A percentile compares a stretch with the other conserved stretches of the same genome.
Evolutionary conservation across 768 basidiomycete species (phyloP).

Genomic region (Podaxis sp.): DNA sequence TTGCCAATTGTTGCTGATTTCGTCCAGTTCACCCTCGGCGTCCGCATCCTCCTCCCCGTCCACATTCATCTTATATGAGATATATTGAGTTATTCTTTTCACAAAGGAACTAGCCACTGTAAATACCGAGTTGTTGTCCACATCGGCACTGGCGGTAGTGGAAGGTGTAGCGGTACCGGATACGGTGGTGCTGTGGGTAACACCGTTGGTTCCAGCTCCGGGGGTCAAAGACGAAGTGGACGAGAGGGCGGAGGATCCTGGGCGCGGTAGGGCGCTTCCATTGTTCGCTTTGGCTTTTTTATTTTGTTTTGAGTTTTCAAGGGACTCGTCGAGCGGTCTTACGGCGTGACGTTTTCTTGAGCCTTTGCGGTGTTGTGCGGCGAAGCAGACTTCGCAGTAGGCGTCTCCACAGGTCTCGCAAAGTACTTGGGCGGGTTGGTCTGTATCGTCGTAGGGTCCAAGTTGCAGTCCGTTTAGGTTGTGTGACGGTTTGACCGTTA

Average conservation of each 20-base stretch:
- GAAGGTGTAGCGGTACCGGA: conserved; percentile 10
- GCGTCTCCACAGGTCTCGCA: conserved; percentile 73
- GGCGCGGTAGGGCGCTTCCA: conserved; percentile 11
- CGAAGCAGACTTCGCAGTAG: conserved; percentile 86
- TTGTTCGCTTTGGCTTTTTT: conserved; percentile 31
- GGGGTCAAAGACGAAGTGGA: neutral
- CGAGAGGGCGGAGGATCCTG: neutral
- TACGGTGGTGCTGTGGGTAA: neutral
- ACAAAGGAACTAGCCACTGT: conserved; percentile 21
- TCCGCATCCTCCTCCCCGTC: conserved; percentile 30
- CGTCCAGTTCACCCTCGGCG: conserved; percentile 27
- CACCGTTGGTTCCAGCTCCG: neutral
- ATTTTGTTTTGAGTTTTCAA: conserved; percentile 18
- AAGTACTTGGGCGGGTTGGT: conserved; percentile 77
- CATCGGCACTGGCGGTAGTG: conserved; percentile 6
- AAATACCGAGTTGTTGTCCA: conserved; percentile 31
- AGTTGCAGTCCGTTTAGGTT: neutral
- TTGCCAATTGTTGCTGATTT: conserved; percentile 46
- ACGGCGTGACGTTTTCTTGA: conserved; percentile 63
- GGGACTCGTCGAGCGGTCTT: conserved; percentile 40
- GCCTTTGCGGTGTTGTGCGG: conserved; percentile 83
- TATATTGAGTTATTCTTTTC: conserved; percentile 17
- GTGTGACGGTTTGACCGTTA: neutral
- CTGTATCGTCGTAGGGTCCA: conserved; percentile 34
- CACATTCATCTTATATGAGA: conserved; percentile 44